Base-by-base conservation (phyloP, 2,329 filamentous ascomycete species). In the Emmonsiellopsis sp. region DNA sequence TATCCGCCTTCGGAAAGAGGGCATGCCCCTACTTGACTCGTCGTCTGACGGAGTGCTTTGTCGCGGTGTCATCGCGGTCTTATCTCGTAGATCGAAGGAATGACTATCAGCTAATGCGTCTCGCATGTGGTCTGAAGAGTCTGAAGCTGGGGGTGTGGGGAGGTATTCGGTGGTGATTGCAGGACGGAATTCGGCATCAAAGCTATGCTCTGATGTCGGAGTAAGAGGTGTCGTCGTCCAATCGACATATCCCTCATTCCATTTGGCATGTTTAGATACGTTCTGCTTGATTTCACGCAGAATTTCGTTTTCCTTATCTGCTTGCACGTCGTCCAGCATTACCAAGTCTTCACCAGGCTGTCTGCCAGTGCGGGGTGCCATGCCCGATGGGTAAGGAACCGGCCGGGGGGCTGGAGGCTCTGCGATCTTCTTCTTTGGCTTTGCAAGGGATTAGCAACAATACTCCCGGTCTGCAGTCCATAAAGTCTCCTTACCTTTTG, bases 181-280 rank as follows among this genome's bases (percentile, higher is more conserved):
- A 46, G 83, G 81, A 58, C 86, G 80, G 75, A 89, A 91, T 59
- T 80, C 80, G 54, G 78, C 71, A 58, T 85, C 79, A 61, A 76
- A 76, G 42, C 73, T 76, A 60, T 81, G 77, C 55, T 89, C 85
- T 63, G 82, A 77, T 43, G 88, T 82, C 20, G 90, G 90, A 50
- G 87, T 89, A 59, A 97, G 80, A 50, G 92, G 90, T 59, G 85
- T 84, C 73, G 85, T 84, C 57, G 92, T 96, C 67, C 90, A 79
- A 73, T 97, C 91, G 63, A 94, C 81, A 75, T 89, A 90, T 65
- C 88, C 86, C 62, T 87, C 80, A 71, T 96, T 96, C 90, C 92
- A 96, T 67, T 87, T 84, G 62, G 86, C 83, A 72, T 96, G 92
- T 71, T 93, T 92, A 63, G 86, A 80, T 52, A 94, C 84, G 71